Percentiles rank a stretch among this genome's conserved stretches.
phyloP scores from a whole-genome alignment of 441 rosid species.

The Erodium chrysanthum region DNA sequence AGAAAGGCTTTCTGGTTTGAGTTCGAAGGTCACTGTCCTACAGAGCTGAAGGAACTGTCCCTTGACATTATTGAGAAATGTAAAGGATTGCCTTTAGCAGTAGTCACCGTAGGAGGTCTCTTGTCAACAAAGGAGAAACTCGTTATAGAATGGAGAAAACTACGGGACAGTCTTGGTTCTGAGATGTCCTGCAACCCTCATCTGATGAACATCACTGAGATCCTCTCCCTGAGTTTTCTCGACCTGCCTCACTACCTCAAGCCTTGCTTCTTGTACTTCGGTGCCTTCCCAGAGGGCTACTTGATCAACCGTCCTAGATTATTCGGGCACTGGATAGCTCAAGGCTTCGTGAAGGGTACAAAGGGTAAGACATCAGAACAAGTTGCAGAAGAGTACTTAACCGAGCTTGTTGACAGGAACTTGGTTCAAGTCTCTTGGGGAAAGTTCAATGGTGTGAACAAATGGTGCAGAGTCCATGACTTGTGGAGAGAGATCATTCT shows the following conservation, averaged over 20 bases:
- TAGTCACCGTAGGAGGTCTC: slow-evolving; percentile 9
- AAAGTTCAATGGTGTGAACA: not conserved
- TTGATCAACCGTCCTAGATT: slow-evolving; percentile 1
- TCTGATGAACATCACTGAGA: not conserved
- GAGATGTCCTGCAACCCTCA: not conserved
- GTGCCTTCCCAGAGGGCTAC: slow-evolving; percentile 15
- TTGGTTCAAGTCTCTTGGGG: slow-evolving; percentile 11
- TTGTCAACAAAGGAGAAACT: not conserved
- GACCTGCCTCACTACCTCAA: slow-evolving; percentile 12
- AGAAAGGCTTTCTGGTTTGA: not conserved
- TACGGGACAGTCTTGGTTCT: not conserved
- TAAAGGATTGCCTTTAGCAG: slow-evolving; percentile 12
- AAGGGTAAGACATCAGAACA: slow-evolving; percentile 8
- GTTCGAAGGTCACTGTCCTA: not conserved
- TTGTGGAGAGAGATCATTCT: slow-evolving; percentile 10
- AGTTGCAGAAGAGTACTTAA: slow-evolving; percentile 10
- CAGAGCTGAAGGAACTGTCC: not conserved
- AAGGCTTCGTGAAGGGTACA: slow-evolving; percentile 14
- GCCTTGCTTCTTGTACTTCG: not conserved
- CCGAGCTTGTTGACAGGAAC: slow-evolving; percentile 13
- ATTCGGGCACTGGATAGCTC: slow-evolving; percentile 16
- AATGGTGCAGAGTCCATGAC: slow-evolving; percentile 16
- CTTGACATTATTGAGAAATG: slow-evolving; percentile 4
- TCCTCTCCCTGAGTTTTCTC: slow-evolving; percentile 1
- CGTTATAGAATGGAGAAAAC: not conserved